Conservation (phyloP, 768 basidiomycete genomes). For the Udeniomyces megalosporus region DNA sequence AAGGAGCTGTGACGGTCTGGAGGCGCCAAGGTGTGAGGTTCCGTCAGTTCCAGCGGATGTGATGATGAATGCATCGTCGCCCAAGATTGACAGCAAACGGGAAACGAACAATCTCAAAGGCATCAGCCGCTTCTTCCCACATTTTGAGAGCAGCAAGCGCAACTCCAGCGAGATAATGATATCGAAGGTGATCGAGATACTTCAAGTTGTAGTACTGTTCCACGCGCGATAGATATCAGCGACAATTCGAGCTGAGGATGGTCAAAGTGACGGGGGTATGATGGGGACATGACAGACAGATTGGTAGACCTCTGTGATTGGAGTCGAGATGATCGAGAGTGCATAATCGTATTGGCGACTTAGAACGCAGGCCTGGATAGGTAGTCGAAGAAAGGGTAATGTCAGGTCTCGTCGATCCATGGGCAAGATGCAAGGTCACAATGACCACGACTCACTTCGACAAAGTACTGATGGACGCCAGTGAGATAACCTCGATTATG, state of each 20-base stretch:
- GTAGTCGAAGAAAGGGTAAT: background rate
- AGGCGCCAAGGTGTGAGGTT: no score
- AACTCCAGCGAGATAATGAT: slow-evolving; percentile 71
- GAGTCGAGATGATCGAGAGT: background rate
- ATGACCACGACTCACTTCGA: background rate
- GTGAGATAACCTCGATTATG: background rate
- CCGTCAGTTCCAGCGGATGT: slow-evolving; percentile 20
- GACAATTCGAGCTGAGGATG: background rate
- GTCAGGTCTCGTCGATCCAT: no score
- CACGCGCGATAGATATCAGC: background rate
- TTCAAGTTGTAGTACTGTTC: slow-evolving; percentile 40
- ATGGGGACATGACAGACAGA: no score
- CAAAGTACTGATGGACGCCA: background rate
- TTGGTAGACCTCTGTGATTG: no score
- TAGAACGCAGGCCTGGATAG: background rate
- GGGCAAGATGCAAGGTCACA: background rate
- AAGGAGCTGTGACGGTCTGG: slow-evolving; percentile 35
- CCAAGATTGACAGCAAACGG: background rate
- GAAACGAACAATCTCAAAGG: slow-evolving; percentile 61
- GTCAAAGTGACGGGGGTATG: background rate
- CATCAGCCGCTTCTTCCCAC: slow-evolving; percentile 56
- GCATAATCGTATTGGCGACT: background rate
- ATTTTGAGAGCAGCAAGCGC: slow-evolving; percentile 46
- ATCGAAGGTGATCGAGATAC: slow-evolving; percentile 67
- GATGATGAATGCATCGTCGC: background rate